Evolutionary conservation across 768 basidiomycete species (phyloP), one percentile per base, ranked within the genome.

Genomic region (Hericium rajendrae): DNA sequence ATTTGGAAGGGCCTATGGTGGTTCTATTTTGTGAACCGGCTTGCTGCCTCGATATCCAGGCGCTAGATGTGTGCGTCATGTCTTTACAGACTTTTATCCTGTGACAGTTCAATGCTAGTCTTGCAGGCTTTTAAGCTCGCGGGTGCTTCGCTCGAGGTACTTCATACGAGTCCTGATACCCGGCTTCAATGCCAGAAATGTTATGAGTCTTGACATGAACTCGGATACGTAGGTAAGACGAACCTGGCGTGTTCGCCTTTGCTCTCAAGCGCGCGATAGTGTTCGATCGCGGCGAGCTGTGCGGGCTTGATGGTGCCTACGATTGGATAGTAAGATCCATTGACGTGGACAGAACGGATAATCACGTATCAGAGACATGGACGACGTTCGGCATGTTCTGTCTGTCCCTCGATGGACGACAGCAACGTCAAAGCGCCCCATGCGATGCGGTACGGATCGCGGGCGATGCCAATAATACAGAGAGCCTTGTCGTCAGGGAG

Each of bases 301-400:
- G 82, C 81, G 51, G 94, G 91, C 69, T 87, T 91, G 57, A 94
- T 88, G 0, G 91, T 94, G 0, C 93, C 92, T 93, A 59, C 8
- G 49, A 3, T 16, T 46, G 43, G 8, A 5, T 5, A 32, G 28
- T 24, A 4, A 24, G 24, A 4, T 13, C 12, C 15, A 18, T n/a
- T 18, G 8, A n/a, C 20, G 43, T 15, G 5, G 8, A 46, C 16
- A n/a, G 43, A 46, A 13, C 43, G 55, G 6, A 26, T 8, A n/a
- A 22, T n/a, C 40, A 69, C 79, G 37, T 54, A 90, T 90, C 91
- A 51, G 90, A 90, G 13, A 92, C 73, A 63, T 89, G 90, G 0
- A 94, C 74, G 4, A 94, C 85, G 59, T 88, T 78, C n/a, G n/a
- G n/a, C n/a, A n/a, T n/a, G n/a, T n/a, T n/a, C n/a, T n/a, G 72